Conservation (phyloP, 2,329 filamentous ascomycete genomes). For the Arthrobotrys sinensis region DNA sequence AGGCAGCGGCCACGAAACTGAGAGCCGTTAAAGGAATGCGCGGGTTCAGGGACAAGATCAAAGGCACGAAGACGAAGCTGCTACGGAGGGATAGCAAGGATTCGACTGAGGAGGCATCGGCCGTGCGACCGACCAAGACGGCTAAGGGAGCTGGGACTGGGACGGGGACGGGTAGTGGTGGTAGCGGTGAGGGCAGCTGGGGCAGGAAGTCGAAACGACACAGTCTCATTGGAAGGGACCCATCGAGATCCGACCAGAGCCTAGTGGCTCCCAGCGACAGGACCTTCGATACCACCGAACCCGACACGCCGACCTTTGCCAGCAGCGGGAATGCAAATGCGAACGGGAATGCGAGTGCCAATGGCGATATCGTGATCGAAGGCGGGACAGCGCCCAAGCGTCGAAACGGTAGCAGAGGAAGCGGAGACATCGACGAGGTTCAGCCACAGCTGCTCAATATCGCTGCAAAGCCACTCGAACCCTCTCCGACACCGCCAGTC, state of each 20-base stretch:
- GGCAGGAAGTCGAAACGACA: slow-evolving; percentile 57
- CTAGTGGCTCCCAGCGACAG: slow-evolving; percentile 42
- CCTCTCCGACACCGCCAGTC: slow-evolving; percentile 22
- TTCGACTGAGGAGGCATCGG: slow-evolving; percentile 52
- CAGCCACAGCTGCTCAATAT: slow-evolving; percentile 44
- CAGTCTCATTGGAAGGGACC: slow-evolving; percentile 45
- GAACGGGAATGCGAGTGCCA: neutral
- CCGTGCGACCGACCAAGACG: slow-evolving; percentile 52
- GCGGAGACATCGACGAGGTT: neutral
- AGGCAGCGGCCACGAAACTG: slow-evolving; percentile 60
- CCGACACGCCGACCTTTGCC: slow-evolving; percentile 39
- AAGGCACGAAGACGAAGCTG: slow-evolving; percentile 60
- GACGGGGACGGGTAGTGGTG: slow-evolving; percentile 5
- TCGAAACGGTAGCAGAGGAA: slow-evolving; percentile 11
- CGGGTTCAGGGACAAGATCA: slow-evolving; percentile 60
- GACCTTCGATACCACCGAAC: slow-evolving; percentile 54
- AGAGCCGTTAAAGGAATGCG: slow-evolving; percentile 61
- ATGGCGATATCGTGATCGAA: slow-evolving; percentile 59
- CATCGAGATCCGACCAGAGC: slow-evolving; percentile 57
- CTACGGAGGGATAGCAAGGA: slow-evolving; percentile 58
- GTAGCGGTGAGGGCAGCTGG: slow-evolving; percentile 44
- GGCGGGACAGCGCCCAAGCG: slow-evolving; percentile 43
- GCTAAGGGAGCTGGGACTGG: slow-evolving; percentile 43
- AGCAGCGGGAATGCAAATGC: neutral
- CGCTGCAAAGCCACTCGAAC: slow-evolving; percentile 27